Evolutionary conservation across 441 rosid genomes (phyloP), one percentile per base, ranked within the genome.

Genomic region (Gossypium davidsonii): DNA sequence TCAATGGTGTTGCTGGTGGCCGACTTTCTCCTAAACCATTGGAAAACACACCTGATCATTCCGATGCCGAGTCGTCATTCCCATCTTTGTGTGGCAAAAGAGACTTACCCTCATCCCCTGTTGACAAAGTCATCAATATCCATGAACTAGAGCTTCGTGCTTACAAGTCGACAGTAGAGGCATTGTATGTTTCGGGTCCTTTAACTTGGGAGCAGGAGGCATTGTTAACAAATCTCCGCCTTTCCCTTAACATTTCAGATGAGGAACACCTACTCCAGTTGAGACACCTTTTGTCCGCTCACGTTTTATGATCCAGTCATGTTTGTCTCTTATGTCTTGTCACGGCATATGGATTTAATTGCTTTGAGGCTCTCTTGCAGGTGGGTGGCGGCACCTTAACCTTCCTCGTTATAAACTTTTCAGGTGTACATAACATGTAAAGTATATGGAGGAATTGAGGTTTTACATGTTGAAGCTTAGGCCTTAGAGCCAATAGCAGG

Each of bases 141-240:
- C 83, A 82, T 75, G 79, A 60, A 37, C 74, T 81, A 56, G 84
- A 81, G 77, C 80, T 77, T 67, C 68, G 18, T 15, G 83, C 85
- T 46, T 77, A 77, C 26, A 74, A 76, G 73, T 63, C 77, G 20
- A 79, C 76, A 2, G 65, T 82, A 75, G 65, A 57, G 75, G 82
- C 81, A 46, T 65, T 77, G 80, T 77, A 82, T 69, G 80, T 73
- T 68, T 79, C 80, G 12, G 85, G 85, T 46, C 82, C 85, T 20
- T 68, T 82, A 60, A 74, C 81, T 75, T 82, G 85, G 83, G 85
- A 77, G 69, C 85, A 74, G 55, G 83, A 82, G 52, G 72, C 75
- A 28, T 71, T 82, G 55, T 59, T 82, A 51, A 79, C 84, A 12
- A 76, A 81, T 72, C 82, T 81, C 48, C 84, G 84, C 17, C 64